Conservation (phyloP, 805 yeast genomes). For the Candida corydali region DNA sequence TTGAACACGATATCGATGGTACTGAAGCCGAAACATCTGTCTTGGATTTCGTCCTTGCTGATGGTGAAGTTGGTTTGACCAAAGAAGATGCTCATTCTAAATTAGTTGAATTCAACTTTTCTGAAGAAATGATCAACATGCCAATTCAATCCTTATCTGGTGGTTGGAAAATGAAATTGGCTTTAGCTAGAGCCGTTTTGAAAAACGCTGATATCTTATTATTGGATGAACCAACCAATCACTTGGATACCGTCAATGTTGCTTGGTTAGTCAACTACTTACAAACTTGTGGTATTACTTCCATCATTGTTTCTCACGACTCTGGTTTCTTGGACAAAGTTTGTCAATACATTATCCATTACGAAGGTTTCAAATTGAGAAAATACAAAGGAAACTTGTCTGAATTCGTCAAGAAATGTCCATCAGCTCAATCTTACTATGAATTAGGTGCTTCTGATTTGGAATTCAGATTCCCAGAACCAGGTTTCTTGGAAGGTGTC, state of each 20-base stretch:
- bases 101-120: constrained; percentile 87
- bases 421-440: constrained; percentile 97
- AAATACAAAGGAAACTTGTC: constrained; percentile 99
- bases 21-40: constrained; percentile 95
- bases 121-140: constrained; percentile 89
- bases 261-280: constrained; percentile 99
- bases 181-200: constrained; percentile 98
- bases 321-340: constrained; percentile 98
- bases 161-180: constrained; percentile 99
- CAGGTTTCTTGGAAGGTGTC: constrained; percentile 99
- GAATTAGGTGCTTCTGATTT: constrained; percentile 97
- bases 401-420: constrained; percentile 97
- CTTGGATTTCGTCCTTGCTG: constrained; percentile 83
- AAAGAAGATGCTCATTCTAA: constrained; percentile 67
- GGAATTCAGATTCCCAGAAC: constrained; percentile 98
- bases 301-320: constrained; percentile 98
- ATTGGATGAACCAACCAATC: constrained; percentile 99
- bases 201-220: constrained; percentile 96
- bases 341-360: constrained; percentile 97
- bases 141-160: constrained; percentile 97
- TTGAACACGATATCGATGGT: constrained; percentile 99
- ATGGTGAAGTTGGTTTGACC: constrained; percentile 70
- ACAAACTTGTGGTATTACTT: constrained; percentile 96
- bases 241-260: constrained; percentile 98
- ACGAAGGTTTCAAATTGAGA: constrained; percentile 99